Conservation (phyloP, 164 flowering plant genomes). For the Vitis rotundifolia region DNA sequence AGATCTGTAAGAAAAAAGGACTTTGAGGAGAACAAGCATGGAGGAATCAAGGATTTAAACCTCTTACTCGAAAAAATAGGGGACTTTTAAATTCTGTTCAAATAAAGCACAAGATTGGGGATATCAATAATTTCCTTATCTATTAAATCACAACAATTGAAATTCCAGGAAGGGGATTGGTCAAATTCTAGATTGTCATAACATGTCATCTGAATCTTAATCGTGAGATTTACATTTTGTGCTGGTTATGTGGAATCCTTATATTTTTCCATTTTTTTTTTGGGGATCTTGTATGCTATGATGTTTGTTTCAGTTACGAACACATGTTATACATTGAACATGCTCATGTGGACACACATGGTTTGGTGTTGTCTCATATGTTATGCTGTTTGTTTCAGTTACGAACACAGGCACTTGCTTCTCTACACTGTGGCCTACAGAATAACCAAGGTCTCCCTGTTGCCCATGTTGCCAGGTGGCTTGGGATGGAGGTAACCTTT, state of each 20-base stretch:
- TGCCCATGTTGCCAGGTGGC: slow-evolving; percentile 68
- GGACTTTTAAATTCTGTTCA: too few relatives aligned
- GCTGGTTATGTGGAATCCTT: neutral
- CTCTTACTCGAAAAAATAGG: too few relatives aligned
- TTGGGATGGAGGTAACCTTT: slow-evolving; percentile 83
- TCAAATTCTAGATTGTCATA: neutral
- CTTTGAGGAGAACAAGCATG: too few relatives aligned
- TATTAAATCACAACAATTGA: neutral
- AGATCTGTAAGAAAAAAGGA: too few relatives aligned
- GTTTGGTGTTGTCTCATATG: slow-evolving; percentile 4
- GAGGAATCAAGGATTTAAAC: too few relatives aligned
- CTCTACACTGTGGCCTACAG: slow-evolving; percentile 82
- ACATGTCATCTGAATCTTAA: neutral
- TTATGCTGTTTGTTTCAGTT: slow-evolving; percentile 56
- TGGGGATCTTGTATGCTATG: neutral
- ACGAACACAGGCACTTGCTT: slow-evolving; percentile 95
- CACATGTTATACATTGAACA: slow-evolving; percentile 28
- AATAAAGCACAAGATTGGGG: too few relatives aligned
- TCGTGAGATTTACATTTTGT: neutral
- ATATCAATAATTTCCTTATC: neutral
- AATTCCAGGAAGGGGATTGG: too few relatives aligned
- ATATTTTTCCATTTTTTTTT: neutral
- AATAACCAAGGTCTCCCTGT: slow-evolving; percentile 90
- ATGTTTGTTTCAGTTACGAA: slow-evolving; percentile 69
- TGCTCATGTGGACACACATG: neutral